Evolutionary conservation across 2,329 filamentous ascomycete genomes (phyloP).

Genomic region (Pyricularia sp.): DNA sequence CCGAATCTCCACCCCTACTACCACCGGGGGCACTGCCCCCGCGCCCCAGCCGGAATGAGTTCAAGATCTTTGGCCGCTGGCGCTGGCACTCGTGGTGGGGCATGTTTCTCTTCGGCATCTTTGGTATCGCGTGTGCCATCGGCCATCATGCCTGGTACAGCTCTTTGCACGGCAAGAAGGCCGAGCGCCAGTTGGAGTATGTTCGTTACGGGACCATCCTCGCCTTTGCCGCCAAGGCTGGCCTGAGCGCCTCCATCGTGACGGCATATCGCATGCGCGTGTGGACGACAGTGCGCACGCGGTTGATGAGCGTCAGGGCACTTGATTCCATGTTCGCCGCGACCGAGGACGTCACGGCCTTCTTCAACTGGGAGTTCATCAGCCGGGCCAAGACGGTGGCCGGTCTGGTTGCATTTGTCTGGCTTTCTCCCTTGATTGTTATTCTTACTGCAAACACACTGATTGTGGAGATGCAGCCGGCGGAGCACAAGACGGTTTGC

Average conservation of each 20-base stretch:
- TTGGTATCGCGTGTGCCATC: constrained; percentile 25
- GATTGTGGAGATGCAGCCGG: constrained; percentile 14
- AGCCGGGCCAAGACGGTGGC: constrained; percentile 32
- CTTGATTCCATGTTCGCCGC: constrained; percentile 29
- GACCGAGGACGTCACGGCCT: constrained; percentile 28
- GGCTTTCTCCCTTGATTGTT: constrained; percentile 19
- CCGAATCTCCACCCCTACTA: neutral
- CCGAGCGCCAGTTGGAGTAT: constrained; percentile 25
- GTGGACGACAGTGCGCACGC: constrained; percentile 17
- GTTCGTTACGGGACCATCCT: constrained; percentile 27
- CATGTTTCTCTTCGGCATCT: constrained; percentile 26
- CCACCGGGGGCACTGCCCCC: neutral
- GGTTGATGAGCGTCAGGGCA: constrained; percentile 15
- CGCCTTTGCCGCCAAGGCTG: constrained; percentile 28
- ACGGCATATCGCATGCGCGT: constrained; percentile 15
- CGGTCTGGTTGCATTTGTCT: constrained; percentile 15
- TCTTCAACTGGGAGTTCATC: constrained; percentile 37
- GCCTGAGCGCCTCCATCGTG: constrained; percentile 24
- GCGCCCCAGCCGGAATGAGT: neutral
- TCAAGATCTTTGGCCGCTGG: constrained; percentile 1
- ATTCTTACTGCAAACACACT: constrained; percentile 19
- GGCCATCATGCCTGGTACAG: constrained; percentile 28
- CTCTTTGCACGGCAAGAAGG: constrained; percentile 20
- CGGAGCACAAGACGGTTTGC: constrained; percentile 11
- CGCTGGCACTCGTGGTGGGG: constrained; percentile 13